A percentile compares a stretch with the other conserved stretches of the same genome.
Conservation (phyloP, 352 stramenopile species). For the Globisporangium orthogonon region DNA sequence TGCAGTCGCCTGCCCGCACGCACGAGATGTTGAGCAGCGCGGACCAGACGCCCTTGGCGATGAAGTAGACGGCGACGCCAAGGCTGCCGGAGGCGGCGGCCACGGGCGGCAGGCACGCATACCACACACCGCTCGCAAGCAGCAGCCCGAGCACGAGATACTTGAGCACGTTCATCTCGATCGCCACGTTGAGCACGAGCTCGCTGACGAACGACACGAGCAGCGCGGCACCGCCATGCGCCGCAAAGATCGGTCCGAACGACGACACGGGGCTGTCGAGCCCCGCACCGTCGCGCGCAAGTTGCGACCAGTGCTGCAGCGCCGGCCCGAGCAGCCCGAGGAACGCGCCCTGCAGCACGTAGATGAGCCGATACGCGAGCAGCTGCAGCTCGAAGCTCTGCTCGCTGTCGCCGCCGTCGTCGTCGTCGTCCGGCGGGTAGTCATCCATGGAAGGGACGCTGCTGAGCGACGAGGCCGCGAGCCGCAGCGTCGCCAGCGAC, state of each 20-base stretch:
- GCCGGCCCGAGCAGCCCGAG: slow-evolving; percentile 57
- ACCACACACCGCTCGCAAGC: slow-evolving; percentile 54
- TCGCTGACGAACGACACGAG: slow-evolving; percentile 80
- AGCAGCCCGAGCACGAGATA: slow-evolving; percentile 56
- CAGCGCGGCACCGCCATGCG: slow-evolving; percentile 58
- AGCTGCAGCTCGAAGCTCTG: slow-evolving; percentile 56
- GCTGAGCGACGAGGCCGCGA: slow-evolving; percentile 14
- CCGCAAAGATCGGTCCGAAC: slow-evolving; percentile 70
- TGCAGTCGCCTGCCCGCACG: background rate
- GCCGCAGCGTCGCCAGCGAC: slow-evolving; percentile 16
- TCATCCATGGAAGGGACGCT: slow-evolving; percentile 17
- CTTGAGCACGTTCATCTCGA: slow-evolving; percentile 68
- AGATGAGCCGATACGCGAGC: slow-evolving; percentile 58
- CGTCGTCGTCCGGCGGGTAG: slow-evolving; percentile 2
- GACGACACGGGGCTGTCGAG: slow-evolving; percentile 48
- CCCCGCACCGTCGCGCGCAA: slow-evolving; percentile 26
- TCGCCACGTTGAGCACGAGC: slow-evolving; percentile 57
- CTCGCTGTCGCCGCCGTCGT: slow-evolving; percentile 21
- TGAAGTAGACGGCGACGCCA: slow-evolving; percentile 62
- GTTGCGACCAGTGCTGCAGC: slow-evolving; percentile 59
- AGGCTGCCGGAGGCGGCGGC: slow-evolving; percentile 57
- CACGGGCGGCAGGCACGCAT: slow-evolving; percentile 50
- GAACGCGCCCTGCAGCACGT: slow-evolving; percentile 58
- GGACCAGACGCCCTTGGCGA: slow-evolving; percentile 69
- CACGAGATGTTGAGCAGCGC: slow-evolving; percentile 77